A percentile compares a stretch with the other conserved stretches of the same genome.
These are phyloP conservation scores for Singerocomus rubriflavus DNA, from an alignment of 1,284 basidiomycete species.

Conservation along the genomic window DNA sequence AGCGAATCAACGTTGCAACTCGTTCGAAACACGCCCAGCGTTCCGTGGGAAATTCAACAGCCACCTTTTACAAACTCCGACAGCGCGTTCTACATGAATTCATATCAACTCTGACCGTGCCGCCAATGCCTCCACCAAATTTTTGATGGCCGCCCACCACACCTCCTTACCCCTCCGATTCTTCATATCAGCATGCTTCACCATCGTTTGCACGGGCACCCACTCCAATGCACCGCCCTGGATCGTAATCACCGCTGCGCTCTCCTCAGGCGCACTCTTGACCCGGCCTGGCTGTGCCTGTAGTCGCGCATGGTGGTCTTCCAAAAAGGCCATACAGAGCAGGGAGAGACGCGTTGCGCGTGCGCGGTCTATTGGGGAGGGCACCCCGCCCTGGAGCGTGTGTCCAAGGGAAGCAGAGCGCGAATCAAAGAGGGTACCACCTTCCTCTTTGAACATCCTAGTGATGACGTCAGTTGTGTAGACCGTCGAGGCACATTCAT, in stretches of 20 bases:
- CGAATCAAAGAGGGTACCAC: constrained; percentile 88
- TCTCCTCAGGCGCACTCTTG: constrained; percentile 56
- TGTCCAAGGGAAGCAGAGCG: constrained; percentile 93
- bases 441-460: constrained; percentile 94
- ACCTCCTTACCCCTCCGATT: constrained; percentile 76
- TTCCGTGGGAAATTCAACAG: constrained; percentile 30
- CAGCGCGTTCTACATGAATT: constrained; percentile 15
- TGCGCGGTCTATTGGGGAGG: constrained; percentile 91
- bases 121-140: constrained; percentile 70
- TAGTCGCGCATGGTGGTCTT: constrained; percentile 66
- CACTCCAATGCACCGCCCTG: constrained; percentile 78
- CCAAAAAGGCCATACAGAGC: constrained; percentile 93
- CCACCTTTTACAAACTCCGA: constrained; percentile 30
- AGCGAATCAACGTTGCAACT: constrained; percentile 18
- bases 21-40: constrained; percentile 34
- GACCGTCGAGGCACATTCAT: constrained; percentile 82
- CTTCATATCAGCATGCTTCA: constrained; percentile 86
- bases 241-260: constrained; percentile 90
- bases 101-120: constrained; percentile 53
- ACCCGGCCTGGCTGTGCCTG: constrained; percentile 44
- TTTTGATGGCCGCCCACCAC: constrained; percentile 81
- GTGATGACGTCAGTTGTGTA: constrained; percentile 93
- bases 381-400: constrained; percentile 93
- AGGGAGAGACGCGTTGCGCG: constrained; percentile 88
- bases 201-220: constrained; percentile 83